phyloP scores from a whole-genome alignment of 345 rosid species.

The Rhizophora apiculata region DNA sequence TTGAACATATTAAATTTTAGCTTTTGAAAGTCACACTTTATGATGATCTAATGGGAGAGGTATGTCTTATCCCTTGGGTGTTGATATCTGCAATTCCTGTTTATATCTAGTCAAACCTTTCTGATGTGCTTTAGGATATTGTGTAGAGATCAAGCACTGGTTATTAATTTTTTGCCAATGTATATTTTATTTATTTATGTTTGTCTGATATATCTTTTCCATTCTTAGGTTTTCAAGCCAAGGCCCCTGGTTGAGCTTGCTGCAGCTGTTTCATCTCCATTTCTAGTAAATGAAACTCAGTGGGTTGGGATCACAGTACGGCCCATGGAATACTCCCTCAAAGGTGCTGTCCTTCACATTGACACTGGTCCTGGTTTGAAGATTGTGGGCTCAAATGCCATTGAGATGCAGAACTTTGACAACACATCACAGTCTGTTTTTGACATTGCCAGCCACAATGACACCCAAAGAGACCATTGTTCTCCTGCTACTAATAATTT shows the following conservation, averaged over 20 bases:
- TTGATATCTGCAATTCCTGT: not conserved
- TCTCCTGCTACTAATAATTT: conserved; percentile 40
- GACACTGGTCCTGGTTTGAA: conserved; percentile 96
- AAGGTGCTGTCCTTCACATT: conserved; percentile 80
- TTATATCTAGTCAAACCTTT: not conserved
- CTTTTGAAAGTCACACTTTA: not conserved
- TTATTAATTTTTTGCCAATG: not conserved
- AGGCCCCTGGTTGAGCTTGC: conserved; percentile 95
- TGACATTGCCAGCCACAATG: conserved; percentile 25
- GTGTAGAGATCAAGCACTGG: conserved; percentile 2
- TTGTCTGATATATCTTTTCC: conserved; percentile 5
- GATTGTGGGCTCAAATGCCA: conserved; percentile 65
- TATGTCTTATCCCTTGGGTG: not conserved
- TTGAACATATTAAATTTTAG: no score
- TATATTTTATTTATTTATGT: conserved; percentile 6
- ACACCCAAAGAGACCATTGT: conserved; percentile 29
- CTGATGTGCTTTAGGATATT: not conserved
- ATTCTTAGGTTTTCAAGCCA: conserved; percentile 70
- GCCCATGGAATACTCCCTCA: conserved; percentile 78
- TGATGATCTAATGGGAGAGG: not conserved
- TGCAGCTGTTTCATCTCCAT: conserved; percentile 78
- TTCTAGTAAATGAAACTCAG: conserved; percentile 88
- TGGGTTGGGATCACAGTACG: conserved; percentile 78
- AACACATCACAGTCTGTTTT: conserved; percentile 29
- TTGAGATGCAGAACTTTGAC: conserved; percentile 76